Evolutionary conservation across 176 grass and related monocot species (phyloP), one percentile per base, ranked within the genome.

Genomic region (Rhipidocladum racemiflorum): DNA sequence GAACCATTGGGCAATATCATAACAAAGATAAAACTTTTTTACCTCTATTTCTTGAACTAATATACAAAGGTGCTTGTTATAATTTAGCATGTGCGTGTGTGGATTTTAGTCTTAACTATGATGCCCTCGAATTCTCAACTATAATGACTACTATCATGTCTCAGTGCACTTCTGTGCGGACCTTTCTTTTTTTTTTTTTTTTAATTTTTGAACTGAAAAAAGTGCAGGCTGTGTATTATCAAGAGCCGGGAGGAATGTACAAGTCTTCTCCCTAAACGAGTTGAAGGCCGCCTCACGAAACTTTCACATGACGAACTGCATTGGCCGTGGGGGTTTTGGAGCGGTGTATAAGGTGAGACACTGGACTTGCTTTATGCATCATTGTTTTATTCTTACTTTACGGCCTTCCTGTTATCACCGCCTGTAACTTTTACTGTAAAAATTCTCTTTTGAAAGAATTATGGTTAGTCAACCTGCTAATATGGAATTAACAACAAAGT

Each of bases 311-410:
- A 51, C 76, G 59, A 91, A 91, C 42, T 88, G 81, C 64, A 67
- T 91, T 79, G 89, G 89, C 55, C 85, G 77, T 51, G 89, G 89
- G 43, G 89, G 89, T 48, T 91, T 91, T 46, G 89, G 89, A 61
- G 55, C 74, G 0, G 88, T 90, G 24, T 90, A 90, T 86, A 90
- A 90, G 79, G 88, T 90, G 18, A 60, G 30, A 4, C 49, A 76
- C 25, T 74, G 36, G 18, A 75, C 25, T 35, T 60, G 30, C 11
- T 80, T 38, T 59, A 48, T 74, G 87, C 18, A 39, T 79, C 24
- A 12, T 75, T 54, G 60, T 27, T 38, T 20, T 45, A 5, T 61
- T 80, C 43, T 36, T 64, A 53, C 36, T 82, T 61, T 46, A 64
- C 36, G 84, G 28, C 9, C 17, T 73, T 60, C 60, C 25, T 72